Evolutionary conservation across 495 filamentous ascomycete genomes (phyloP).

Genomic region (Penicillium antarcticum): DNA sequence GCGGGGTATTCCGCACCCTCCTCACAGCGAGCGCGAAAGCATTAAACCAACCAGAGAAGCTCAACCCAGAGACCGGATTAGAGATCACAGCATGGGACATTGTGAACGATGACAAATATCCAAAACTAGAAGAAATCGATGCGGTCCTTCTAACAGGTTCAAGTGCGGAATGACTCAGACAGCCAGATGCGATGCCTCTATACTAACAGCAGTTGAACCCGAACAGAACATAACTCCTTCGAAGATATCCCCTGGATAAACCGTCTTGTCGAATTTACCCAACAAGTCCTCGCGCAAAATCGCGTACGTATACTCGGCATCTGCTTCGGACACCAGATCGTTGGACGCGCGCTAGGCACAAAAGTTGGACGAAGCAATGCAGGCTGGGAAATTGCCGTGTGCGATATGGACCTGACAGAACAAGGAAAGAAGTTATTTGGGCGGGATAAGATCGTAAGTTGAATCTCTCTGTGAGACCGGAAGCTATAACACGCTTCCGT

Average conservation of each 20-base stretch:
- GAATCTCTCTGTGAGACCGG: background rate
- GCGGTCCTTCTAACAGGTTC: slow-evolving; percentile 80
- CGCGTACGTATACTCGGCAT: slow-evolving; percentile 71
- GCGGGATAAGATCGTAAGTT: slow-evolving; percentile 61
- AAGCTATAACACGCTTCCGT: background rate
- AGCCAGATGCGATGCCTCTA: background rate
- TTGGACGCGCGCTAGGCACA: slow-evolving; percentile 69
- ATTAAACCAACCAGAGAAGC: slow-evolving; percentile 22
- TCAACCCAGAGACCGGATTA: slow-evolving; percentile 46
- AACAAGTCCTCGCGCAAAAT: slow-evolving; percentile 51
- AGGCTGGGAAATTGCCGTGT: slow-evolving; percentile 83
- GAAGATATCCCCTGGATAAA: slow-evolving; percentile 75
- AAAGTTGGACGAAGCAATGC: slow-evolving; percentile 61
- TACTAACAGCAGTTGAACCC: background rate
- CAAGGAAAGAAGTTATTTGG: slow-evolving; percentile 73
- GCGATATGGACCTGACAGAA: slow-evolving; percentile 62
- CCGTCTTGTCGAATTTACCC: slow-evolving; percentile 67
- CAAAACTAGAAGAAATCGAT: slow-evolving; percentile 69
- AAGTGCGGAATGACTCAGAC: slow-evolving; percentile 27
- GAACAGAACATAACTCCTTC: slow-evolving; percentile 54
- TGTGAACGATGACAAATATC: slow-evolving; percentile 58
- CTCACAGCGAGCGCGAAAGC: slow-evolving; percentile 50
- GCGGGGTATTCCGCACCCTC: slow-evolving; percentile 65
- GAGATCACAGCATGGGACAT: slow-evolving; percentile 67
- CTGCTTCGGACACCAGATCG: slow-evolving; percentile 91